Evolutionary conservation across 2,329 filamentous ascomycete genomes (phyloP), one percentile per base, ranked within the genome.

Genomic region (Exophiala sp.): DNA sequence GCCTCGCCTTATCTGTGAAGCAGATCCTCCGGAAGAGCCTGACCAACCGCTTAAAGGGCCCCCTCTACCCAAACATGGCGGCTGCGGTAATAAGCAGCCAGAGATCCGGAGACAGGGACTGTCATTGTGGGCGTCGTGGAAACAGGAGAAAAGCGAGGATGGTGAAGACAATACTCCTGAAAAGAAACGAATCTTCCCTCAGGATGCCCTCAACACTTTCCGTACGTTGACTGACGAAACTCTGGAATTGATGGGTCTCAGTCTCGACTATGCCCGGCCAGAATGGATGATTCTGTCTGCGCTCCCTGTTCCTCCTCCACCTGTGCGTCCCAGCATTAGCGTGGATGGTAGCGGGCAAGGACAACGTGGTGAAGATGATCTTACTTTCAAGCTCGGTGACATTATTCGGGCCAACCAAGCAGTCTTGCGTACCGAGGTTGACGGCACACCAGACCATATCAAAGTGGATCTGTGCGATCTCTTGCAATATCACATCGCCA

Each of bases 261-360:
- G 92, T 73, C 87, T 87, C 53, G 90, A 97, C 69, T 97, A 97
- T 65, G 92, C 95, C 52, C 86, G 92, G 43, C 94, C 94, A 0
- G 94, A 99, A 70, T 99, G 94, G 94, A 95, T 99, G 90, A 83
- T 99, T 57, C 78, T 99, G 58, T 96, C 91, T 0, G 91, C 97
- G 46, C 80, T 99, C 43, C 91, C 94, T 4, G 95, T 99, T 0
- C 94, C 94, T 1, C 94, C 94, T 2, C 94, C 94, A 44, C 91
- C 94, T 2, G 95, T 99, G 35, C 88, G 94, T 50, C 94, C 94
- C 4, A 96, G 91, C 79, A 95, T 99, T 65, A 95, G 92, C 18
- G 92, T 97, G 76, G 95, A 97, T 67, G 91, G 94, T 48, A 95
- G 90, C 40, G 88, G 89, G 49, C 89, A 89, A 62, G 94, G 94